Conservation (phyloP, 345 rosid species). For the Arabidopsis thaliana region TAIR10.1 NC_003074.8:3943001-3943500, state of each 20-base stretch:
- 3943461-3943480: constrained; percentile 90
- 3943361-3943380: constrained; percentile 88
- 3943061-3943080: constrained; percentile 93
- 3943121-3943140: constrained; percentile 89
- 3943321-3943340: constrained; percentile 95
- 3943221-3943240: background rate
- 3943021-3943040: constrained; percentile 63
- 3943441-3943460: constrained; percentile 88
- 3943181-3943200: background rate
- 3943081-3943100: constrained; percentile 91
- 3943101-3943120: constrained; percentile 90
- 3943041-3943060: constrained; percentile 81
- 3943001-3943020: constrained; percentile 17
- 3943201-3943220: background rate
- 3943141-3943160: constrained; percentile 85
- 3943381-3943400: constrained; percentile 76
- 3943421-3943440: constrained; percentile 52
- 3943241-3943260: constrained; percentile 51
- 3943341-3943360: constrained; percentile 90
- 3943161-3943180: background rate
- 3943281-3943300: constrained; percentile 94
- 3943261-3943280: constrained; percentile 87
- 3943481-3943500: constrained; percentile 88
- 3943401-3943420: constrained; percentile 72
- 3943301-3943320: constrained; percentile 81